phyloP scores from a whole-genome alignment of 129 eudicot species.

The Deinandra increscens region DNA sequence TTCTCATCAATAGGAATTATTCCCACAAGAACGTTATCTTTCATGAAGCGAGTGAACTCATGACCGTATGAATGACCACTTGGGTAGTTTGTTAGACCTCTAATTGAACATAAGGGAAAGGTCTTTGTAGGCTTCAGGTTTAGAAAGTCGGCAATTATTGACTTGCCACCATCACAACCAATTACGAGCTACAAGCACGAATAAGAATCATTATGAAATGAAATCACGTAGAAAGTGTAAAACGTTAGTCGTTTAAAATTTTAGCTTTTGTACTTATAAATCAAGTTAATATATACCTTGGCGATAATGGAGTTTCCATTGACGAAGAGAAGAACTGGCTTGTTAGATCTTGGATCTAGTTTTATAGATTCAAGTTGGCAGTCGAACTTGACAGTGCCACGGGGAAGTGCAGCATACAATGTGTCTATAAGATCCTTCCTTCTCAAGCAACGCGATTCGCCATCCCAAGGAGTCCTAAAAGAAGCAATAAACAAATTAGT shows the following conservation, averaged over 20 bases:
- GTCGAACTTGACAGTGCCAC: slow-evolving; percentile 47
- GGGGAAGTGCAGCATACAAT: slow-evolving; percentile 59
- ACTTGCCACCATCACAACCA: slow-evolving; percentile 68
- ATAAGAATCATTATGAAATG: neutral
- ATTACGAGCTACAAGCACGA: slow-evolving; percentile 45
- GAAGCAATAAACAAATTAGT: neutral
- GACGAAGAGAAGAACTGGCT: slow-evolving; percentile 38
- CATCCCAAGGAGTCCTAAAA: slow-evolving; percentile 17
- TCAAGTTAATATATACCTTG: slow-evolving; percentile 40
- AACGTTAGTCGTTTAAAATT: neutral
- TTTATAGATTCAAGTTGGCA: slow-evolving; percentile 45
- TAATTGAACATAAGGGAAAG: slow-evolving; percentile 30
- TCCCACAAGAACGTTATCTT: slow-evolving; percentile 34
- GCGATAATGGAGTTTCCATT: slow-evolving; percentile 49
- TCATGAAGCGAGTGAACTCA: slow-evolving; percentile 40
- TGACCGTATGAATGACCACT: slow-evolving; percentile 48
- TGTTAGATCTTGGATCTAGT: slow-evolving; percentile 31
- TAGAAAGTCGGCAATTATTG: slow-evolving; percentile 50
- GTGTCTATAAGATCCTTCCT: slow-evolving; percentile 56
- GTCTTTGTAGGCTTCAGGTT: slow-evolving; percentile 45
- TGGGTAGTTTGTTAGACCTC: slow-evolving; percentile 57
- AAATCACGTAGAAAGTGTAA: neutral
- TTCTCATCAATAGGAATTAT: slow-evolving; percentile 49
- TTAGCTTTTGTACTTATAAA: neutral
- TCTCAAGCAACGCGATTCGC: slow-evolving; percentile 55